Base-by-base conservation (phyloP, 108 stramenopile species). In the Cyclotella cryptica region DNA sequence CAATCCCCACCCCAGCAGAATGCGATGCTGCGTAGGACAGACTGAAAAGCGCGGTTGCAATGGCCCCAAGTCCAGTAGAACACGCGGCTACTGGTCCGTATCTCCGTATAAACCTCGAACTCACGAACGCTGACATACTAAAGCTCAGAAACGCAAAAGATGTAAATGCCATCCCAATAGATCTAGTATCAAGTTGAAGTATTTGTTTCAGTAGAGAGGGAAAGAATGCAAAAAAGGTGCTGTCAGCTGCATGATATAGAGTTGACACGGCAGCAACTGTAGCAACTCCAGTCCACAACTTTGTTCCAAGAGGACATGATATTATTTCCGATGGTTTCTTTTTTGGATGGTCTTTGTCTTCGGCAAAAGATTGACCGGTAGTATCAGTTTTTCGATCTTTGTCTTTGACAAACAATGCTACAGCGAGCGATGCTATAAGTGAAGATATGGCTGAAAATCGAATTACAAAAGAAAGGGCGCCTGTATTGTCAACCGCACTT, bases 141-240 rank as follows among this genome's bases (percentile, higher is more conserved):
- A 93, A 89, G 41, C 87, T 88, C 30, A 93, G 39, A 64, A 88
- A 78, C n/a, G 92, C 92, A 55, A 91, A 80, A 10, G 74, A 58
- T 45, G 90, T 93, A 53, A 87, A 91, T 26, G 87, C 66, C 59
- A 91, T 45, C 10, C 92, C 92, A 41, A 93, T 86, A 29, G 77
- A 69, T 65, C 72, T 72, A 10, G 92, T 81, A 44, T 77, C 80
- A 28, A 91, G 66, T 21, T 71, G 66, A 42, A 85, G 61, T 52
- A 49, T 58, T 42, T 89, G 64, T 40, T 87, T 87, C 3, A 90
- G 61, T 0, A 93, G 66, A 10, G 88, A 86, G 10, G 92, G 88
- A 58, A 88, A 90, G 74, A 93, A 93, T 59, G 92, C 92, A 69
- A 90, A 88, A 55, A 90, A 93, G 45, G 88, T 87, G 57, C 87